Percentiles rank a stretch among this genome's conserved stretches.
These are phyloP conservation scores for Haplosporangium sp. DNA, from an alignment of 371 early-diverging fungal species.

Conservation along the genomic window DNA sequence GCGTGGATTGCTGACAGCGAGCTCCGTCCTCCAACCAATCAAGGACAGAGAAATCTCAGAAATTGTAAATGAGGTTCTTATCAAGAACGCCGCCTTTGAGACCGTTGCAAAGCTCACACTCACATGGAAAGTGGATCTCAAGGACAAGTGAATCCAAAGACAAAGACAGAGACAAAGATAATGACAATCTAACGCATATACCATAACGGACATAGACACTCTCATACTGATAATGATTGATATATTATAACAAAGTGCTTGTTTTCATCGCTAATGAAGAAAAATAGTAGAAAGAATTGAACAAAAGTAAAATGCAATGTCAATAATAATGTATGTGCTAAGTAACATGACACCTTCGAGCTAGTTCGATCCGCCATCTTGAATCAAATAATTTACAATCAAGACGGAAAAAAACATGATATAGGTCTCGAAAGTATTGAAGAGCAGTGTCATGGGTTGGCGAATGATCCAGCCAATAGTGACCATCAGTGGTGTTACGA, in stretches of 20 bases:
- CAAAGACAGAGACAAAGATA: background rate
- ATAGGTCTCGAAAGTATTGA: constrained; percentile 88
- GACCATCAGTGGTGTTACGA: constrained; percentile 90
- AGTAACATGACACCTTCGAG: constrained; percentile 88
- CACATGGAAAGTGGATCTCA: constrained; percentile 52
- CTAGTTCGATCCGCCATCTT: constrained; percentile 87
- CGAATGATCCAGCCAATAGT: constrained; percentile 89
- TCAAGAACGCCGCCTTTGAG: constrained; percentile 54
- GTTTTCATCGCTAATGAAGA: background rate
- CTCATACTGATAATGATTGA: background rate
- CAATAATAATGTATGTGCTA: constrained; percentile 81
- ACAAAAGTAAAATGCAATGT: constrained; percentile 81
- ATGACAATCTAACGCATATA: constrained; percentile 1
- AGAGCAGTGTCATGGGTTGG: constrained; percentile 83
- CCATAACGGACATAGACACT: constrained; percentile 4
- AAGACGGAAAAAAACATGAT: constrained; percentile 88
- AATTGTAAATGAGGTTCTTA: constrained; percentile 34
- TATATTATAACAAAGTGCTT: too few species aligned
- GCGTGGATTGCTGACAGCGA: constrained; percentile 49
- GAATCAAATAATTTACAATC: constrained; percentile 86
- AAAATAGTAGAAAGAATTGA: background rate
- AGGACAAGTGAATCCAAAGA: background rate
- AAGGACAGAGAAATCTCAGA: constrained; percentile 44
- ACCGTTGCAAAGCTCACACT: constrained; percentile 52
- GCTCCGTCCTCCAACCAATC: constrained; percentile 43